Conservation (phyloP, 2,329 filamentous ascomycete genomes). For the Grosmannia huntii region DNA sequence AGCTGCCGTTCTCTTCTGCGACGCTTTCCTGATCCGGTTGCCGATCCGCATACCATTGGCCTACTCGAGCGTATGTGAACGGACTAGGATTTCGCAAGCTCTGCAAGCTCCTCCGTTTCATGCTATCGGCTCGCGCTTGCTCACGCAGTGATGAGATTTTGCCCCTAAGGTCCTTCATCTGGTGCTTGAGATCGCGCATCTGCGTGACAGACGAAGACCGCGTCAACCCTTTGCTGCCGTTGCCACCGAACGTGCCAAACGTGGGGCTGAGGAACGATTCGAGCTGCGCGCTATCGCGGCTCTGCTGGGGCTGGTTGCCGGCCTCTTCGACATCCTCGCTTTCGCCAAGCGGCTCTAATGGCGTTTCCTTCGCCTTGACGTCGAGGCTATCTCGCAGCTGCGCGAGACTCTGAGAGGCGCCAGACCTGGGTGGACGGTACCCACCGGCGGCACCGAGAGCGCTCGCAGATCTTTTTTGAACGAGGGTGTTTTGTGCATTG, state of each 20-base stretch:
- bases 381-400: slow-evolving; percentile 22
- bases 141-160: slow-evolving; percentile 72
- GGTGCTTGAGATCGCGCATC: slow-evolving; percentile 62
- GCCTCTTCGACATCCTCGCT: slow-evolving; percentile 27
- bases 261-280: slow-evolving; percentile 32
- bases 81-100: slow-evolving; percentile 65
- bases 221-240: slow-evolving; percentile 34
- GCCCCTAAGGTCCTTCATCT: slow-evolving; percentile 75
- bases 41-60: slow-evolving; percentile 35
- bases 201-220: slow-evolving; percentile 62
- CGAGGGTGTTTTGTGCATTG: slow-evolving; percentile 25
- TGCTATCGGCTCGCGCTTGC: slow-evolving; percentile 63
- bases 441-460: slow-evolving; percentile 47
- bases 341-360: slow-evolving; percentile 40
- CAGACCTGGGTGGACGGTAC: slow-evolving; percentile 35
- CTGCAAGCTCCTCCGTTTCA: slow-evolving; percentile 65
- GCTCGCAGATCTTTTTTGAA: slow-evolving; percentile 43
- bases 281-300: slow-evolving; percentile 19
- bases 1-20: slow-evolving; percentile 13
- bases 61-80: slow-evolving; percentile 55
- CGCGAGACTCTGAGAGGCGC: slow-evolving; percentile 31
- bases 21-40: not conserved
- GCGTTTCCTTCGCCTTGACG: slow-evolving; percentile 23
- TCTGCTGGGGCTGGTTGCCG: slow-evolving; percentile 2
- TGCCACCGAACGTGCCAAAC: slow-evolving; percentile 21